Conservation (phyloP, 306 rosid species). For the Citrullus colocynthis region DNA sequence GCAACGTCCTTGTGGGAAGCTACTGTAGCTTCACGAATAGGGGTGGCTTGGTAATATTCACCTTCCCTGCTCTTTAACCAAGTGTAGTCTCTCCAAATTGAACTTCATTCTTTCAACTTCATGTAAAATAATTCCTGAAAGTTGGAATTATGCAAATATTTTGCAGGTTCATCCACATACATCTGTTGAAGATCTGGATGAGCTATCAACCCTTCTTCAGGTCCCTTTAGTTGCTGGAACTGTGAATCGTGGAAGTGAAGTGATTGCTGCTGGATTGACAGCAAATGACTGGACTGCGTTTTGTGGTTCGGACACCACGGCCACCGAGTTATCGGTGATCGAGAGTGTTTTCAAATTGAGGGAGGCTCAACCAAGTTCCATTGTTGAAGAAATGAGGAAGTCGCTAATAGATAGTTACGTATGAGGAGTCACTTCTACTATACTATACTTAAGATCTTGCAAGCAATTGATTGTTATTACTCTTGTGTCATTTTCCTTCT, state of each 20-base stretch:
- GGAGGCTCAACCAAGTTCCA: slow-evolving; percentile 70
- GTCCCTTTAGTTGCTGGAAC: slow-evolving; percentile 89
- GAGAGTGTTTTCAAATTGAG: slow-evolving; percentile 90
- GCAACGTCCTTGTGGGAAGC: slow-evolving; percentile 86
- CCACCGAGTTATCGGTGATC: slow-evolving; percentile 80
- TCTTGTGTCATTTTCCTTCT: not conserved
- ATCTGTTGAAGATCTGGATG: slow-evolving; percentile 80
- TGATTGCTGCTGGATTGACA: slow-evolving; percentile 67
- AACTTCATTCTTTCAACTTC: not conserved
- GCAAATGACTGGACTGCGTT: slow-evolving; percentile 96
- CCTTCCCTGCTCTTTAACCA: not conserved
- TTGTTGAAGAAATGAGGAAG: slow-evolving; percentile 82
- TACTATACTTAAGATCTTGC: not conserved
- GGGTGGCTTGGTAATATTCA: slow-evolving; percentile 72
- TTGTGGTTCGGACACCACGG: slow-evolving; percentile 90
- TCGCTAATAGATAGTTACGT: slow-evolving; percentile 69
- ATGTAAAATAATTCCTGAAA: not conserved
- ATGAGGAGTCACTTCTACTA: slow-evolving; percentile 11
- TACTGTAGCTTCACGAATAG: slow-evolving; percentile 70
- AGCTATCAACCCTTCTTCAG: slow-evolving; percentile 91
- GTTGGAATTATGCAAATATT: not conserved
- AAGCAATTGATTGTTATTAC: not conserved
- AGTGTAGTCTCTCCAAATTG: not conserved
- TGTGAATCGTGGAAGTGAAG: slow-evolving; percentile 84
- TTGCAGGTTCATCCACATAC: slow-evolving; percentile 91